These are phyloP conservation scores for Calonectria pauciramosa DNA, from an alignment of 2,329 filamentous ascomycete species.

Conservation along the genomic window DNA sequence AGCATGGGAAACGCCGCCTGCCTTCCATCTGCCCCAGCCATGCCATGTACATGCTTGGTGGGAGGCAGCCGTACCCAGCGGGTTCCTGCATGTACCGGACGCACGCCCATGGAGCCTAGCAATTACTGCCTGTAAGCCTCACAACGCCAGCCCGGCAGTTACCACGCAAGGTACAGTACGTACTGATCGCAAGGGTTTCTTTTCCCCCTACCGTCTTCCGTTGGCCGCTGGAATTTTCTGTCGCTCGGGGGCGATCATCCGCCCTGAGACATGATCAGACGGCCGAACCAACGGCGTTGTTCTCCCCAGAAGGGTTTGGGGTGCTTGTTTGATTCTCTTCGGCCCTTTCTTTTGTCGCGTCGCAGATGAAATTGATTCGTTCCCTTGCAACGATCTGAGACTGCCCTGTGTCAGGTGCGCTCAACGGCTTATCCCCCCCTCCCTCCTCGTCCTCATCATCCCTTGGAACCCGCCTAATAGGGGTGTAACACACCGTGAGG, in stretches of 20 bases:
- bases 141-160: constrained; percentile 6
- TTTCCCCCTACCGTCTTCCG: not conserved
- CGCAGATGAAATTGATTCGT: constrained; percentile 15
- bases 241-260: constrained; percentile 10
- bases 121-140: constrained; percentile 14
- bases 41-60: not conserved
- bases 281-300: constrained; percentile 16
- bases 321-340: constrained; percentile 4
- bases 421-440: not conserved
- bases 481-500: not conserved
- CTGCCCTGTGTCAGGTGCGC: not conserved
- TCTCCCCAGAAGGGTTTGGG: constrained; percentile 10
- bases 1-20: not conserved
- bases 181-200: not conserved
- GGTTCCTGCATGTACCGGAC: constrained; percentile 13
- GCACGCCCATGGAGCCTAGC: not conserved
- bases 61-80: not conserved
- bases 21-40: constrained; percentile 1
- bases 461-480: not conserved
- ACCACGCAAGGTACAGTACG: not conserved
- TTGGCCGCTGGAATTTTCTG: not conserved
- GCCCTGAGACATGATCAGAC: constrained; percentile 21
- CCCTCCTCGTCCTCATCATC: not conserved
- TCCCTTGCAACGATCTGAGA: constrained; percentile 21
- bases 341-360: constrained; percentile 25